Conservation (phyloP, 371 early-diverging fungal genomes). For the Saksenaea vasiformis region DNA sequence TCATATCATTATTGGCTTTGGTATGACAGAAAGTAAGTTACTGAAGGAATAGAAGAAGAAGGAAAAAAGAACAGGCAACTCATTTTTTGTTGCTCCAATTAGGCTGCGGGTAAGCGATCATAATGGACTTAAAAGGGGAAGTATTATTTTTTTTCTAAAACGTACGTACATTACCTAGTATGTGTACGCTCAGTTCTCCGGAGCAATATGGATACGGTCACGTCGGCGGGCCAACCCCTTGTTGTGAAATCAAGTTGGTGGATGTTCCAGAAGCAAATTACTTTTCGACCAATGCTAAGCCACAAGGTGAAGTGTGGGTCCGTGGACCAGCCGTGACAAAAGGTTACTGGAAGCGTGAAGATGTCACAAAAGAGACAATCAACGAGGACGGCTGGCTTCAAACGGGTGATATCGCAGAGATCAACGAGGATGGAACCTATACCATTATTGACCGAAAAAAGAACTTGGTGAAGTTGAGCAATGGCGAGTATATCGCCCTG, state of each 20-base stretch:
- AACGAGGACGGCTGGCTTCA: constrained; percentile 81
- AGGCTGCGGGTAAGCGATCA: constrained; percentile 2
- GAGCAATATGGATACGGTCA: constrained; percentile 55
- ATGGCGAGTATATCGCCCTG: constrained; percentile 96
- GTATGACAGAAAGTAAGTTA: constrained; percentile 40
- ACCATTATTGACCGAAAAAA: constrained; percentile 77
- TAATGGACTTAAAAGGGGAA: neutral
- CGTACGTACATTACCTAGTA: too few species aligned
- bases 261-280: constrained; percentile 81
- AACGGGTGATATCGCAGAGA: constrained; percentile 90
- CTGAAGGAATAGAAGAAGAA: too few species aligned
- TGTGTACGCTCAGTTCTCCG: constrained; percentile 59
- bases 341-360: constrained; percentile 68
- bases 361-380: constrained; percentile 67
- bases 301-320: constrained; percentile 83
- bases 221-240: constrained; percentile 80
- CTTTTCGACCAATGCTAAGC: constrained; percentile 63
- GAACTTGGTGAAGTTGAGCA: constrained; percentile 71
- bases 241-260: constrained; percentile 82
- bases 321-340: constrained; percentile 73
- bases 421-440: constrained; percentile 61
- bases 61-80: neutral
- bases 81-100: neutral
- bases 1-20: constrained; percentile 74
- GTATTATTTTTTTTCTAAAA: too few species aligned